Percentiles rank a stretch among this genome's conserved stretches.
phyloP scores from a whole-genome alignment of 495 filamentous ascomycete species.

The Penicillium turbatum region DNA sequence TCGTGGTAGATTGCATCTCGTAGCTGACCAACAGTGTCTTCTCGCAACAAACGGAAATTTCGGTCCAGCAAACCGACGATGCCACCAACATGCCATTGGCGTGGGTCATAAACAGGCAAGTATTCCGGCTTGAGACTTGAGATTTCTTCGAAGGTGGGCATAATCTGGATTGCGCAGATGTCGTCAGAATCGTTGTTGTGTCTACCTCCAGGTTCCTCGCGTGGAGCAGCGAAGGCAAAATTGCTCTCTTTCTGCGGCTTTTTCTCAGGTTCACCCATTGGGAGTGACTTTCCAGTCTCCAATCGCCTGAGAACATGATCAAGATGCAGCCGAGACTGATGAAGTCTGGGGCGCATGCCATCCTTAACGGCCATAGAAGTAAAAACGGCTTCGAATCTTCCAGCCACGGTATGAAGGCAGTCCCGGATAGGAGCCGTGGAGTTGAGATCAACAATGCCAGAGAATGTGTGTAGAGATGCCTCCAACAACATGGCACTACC shows the following conservation, averaged over 20 bases:
- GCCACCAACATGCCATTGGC: constrained; percentile 53
- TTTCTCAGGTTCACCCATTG: background rate
- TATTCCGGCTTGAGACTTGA: constrained; percentile 49
- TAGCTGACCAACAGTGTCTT: constrained; percentile 39
- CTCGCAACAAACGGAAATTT: constrained; percentile 53
- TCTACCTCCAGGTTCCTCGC: constrained; percentile 21
- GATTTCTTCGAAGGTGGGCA: constrained; percentile 64
- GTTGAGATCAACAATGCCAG: constrained; percentile 16
- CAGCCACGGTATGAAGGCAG: constrained; percentile 5
- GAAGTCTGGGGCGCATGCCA: background rate
- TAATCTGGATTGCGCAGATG: constrained; percentile 57
- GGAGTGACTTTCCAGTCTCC: constrained; percentile 4
- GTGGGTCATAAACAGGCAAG: constrained; percentile 52
- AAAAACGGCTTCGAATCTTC: constrained; percentile 5
- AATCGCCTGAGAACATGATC: constrained; percentile 6
- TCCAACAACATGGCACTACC: constrained; percentile 5
- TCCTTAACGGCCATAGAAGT: background rate
- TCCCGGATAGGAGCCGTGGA: constrained; percentile 14
- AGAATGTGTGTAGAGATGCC: constrained; percentile 11
- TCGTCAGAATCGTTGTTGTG: constrained; percentile 65
- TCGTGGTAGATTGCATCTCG: constrained; percentile 27
- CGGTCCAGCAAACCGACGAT: constrained; percentile 60
- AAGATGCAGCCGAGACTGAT: background rate
- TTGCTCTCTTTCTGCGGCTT: background rate
- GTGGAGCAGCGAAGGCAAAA: background rate